These are phyloP conservation scores for Plasmodium blacklocki DNA, from an alignment of 169 alveolate genomes.

Conservation along the genomic window DNA sequence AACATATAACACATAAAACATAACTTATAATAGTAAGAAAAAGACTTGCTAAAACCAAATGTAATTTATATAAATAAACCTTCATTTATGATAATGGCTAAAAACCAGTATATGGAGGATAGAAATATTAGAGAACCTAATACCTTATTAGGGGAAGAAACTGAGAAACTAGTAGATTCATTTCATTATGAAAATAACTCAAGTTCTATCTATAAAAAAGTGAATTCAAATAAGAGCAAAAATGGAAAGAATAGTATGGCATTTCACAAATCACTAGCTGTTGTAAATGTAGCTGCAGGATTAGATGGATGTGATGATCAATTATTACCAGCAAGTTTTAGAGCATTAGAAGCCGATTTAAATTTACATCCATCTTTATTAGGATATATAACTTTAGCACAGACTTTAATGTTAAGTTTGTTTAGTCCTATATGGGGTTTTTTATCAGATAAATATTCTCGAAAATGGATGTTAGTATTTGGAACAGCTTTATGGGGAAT, in stretches of 20 bases:
- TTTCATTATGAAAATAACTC: conserved; percentile 1
- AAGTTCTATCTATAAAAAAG: background rate
- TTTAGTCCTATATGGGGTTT: conserved; percentile 93
- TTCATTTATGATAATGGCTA: conserved; percentile 22
- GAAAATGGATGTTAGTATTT: conserved; percentile 87
- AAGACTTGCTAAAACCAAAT: too few species aligned
- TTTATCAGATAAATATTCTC: conserved; percentile 88
- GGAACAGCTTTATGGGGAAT: conserved; percentile 92
- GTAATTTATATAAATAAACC: too few species aligned
- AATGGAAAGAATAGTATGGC: conserved; percentile 17
- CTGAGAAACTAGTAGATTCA: conserved; percentile 62
- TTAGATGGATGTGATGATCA: conserved; percentile 93
- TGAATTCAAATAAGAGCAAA: conserved; percentile 14
- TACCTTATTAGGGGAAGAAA: conserved; percentile 49
- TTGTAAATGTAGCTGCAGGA: conserved; percentile 90
- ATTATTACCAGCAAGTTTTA: conserved; percentile 90
- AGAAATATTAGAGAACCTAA: conserved; percentile 14
- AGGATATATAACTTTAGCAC: conserved; percentile 89
- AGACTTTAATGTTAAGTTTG: conserved; percentile 87
- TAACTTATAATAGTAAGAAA: too few species aligned
- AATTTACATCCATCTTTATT: conserved; percentile 88
- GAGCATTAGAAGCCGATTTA: conserved; percentile 92
- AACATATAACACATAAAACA: too few species aligned
- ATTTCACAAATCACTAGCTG: conserved; percentile 79
- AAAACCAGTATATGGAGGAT: conserved; percentile 24